These are phyloP conservation scores for Calonectria ilicicola DNA, from an alignment of 2,329 filamentous ascomycete genomes.

Conservation along the genomic window DNA sequence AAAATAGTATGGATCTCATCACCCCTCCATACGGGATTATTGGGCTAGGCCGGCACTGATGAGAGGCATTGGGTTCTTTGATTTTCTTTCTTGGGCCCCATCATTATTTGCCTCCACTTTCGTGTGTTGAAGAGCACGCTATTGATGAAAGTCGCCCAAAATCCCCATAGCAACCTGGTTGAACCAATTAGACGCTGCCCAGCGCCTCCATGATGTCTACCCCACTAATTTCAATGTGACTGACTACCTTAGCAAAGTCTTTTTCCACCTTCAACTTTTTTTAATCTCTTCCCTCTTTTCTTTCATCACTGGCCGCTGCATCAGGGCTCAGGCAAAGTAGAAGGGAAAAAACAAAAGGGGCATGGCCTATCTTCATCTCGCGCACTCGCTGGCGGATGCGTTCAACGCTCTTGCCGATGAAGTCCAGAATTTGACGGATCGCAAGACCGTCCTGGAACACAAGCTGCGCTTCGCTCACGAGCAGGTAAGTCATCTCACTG, in stretches of 20 bases:
- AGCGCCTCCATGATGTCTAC: neutral
- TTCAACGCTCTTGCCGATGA: slow-evolving; percentile 75
- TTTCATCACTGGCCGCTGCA: slow-evolving; percentile 29
- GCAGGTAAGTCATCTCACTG: slow-evolving; percentile 62
- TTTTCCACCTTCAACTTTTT: slow-evolving; percentile 22
- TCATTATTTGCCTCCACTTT: neutral
- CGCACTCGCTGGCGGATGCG: slow-evolving; percentile 71
- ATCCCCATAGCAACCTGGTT: slow-evolving; percentile 15
- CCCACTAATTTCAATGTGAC: slow-evolving; percentile 21
- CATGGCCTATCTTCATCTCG: slow-evolving; percentile 56
- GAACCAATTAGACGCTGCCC: slow-evolving; percentile 15
- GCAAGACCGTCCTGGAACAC: slow-evolving; percentile 74
- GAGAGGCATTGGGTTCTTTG: neutral
- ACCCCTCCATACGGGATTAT: neutral
- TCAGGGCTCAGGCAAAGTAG: slow-evolving; percentile 15
- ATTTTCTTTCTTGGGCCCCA: neutral
- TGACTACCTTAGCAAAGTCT: slow-evolving; percentile 29
- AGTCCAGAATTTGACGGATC: slow-evolving; percentile 72
- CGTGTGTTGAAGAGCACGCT: neutral
- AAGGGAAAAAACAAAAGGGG: slow-evolving; percentile 33
- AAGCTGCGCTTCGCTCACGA: slow-evolving; percentile 76
- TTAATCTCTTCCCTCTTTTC: slow-evolving; percentile 22
- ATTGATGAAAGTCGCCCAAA: neutral
- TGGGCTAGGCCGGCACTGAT: neutral
- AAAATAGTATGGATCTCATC: neutral